Percentiles rank a stretch among this genome's conserved stretches.
Conservation (phyloP, 768 basidiomycete species). For the Serendipita sp. region DNA sequence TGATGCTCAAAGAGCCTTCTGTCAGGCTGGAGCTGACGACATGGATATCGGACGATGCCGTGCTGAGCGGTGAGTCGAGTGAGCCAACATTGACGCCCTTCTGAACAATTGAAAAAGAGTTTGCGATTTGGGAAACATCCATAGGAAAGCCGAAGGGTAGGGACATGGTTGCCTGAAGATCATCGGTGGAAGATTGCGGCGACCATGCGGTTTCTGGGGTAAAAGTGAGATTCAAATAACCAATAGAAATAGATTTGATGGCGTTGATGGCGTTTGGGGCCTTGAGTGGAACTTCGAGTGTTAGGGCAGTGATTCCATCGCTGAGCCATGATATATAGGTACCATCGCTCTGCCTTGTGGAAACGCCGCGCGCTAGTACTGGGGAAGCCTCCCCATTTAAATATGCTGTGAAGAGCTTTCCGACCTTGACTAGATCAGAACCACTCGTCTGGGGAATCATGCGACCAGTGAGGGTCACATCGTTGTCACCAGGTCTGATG, state of each 20-base stretch:
- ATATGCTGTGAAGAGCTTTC: conserved; percentile 52
- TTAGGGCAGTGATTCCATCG: conserved; percentile 37
- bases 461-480: conserved; percentile 39
- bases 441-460: conserved; percentile 36
- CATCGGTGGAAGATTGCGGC: conserved; percentile 38
- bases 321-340: conserved; percentile 49
- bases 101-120: conserved; percentile 44
- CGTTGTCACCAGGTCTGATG: conserved; percentile 37
- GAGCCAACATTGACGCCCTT: conserved; percentile 31
- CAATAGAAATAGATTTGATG: conserved; percentile 48
- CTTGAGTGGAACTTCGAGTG: conserved; percentile 46
- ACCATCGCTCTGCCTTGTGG: conserved; percentile 41
- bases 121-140: conserved; percentile 42
- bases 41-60: conserved; percentile 41
- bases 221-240: conserved; percentile 40
- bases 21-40: conserved; percentile 39
- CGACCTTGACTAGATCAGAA: conserved; percentile 31
- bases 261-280: conserved; percentile 37
- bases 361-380: conserved; percentile 42
- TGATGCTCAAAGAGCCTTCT: conserved; percentile 45
- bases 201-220: conserved; percentile 36
- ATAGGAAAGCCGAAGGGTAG: conserved; percentile 57
- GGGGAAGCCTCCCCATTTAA: conserved; percentile 44
- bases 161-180: conserved; percentile 41
- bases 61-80: conserved; percentile 34